Base-by-base conservation (phyloP, 2,329 filamentous ascomycete species). In the Aureobasidium subglaciale region DNA sequence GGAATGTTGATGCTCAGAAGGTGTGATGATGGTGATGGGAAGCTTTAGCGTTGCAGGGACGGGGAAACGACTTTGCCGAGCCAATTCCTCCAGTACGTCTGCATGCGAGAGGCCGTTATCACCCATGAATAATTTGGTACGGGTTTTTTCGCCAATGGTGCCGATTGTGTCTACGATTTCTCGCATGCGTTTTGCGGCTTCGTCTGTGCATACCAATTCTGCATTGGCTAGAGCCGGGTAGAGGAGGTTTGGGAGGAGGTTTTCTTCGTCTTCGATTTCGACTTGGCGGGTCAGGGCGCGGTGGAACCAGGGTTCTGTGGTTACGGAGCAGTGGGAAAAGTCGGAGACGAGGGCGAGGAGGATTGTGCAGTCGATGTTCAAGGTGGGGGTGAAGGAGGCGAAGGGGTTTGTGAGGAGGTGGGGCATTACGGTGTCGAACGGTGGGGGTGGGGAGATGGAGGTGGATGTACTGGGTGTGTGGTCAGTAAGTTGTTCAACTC, bases 331-430 rank as follows among this genome's bases (percentile, higher is more conserved):
- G 65, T 90, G 85, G 2, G 84, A 86, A 24, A 90, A 82, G 63
- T 91, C 87, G 0, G 86, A 89, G 1, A 86, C 80, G 2, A 90
- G 73, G 4, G 86, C 86, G 5, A 91, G 78, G 5, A 91, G 76
- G 43, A 89, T 80, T 1, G 86, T 89, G 54, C 82, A 84, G 67
- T 86, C 83, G 55, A 86, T 76, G 63, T 86, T 84, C 25, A 85
- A 63, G 0, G 69, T 73, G 5, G 67, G 59, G 2, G 73, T 69
- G 55, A 76, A 71, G 4, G 59, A 56, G 2, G 64, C 58, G 42
- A 70, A 68, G 1, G 71, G 69, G 54, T 75, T 67, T n/a, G 69
- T 63, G 15, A 68, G 67, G 62, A 78, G 67, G 37, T 58, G 59
- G 4, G 58, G 48, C 3, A 67, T 41, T 8, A 67, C 66, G 5